Evolutionary conservation across 306 rosid genomes (phyloP), one percentile per base, ranked within the genome.

Genomic region (Inga oerstediana): DNA sequence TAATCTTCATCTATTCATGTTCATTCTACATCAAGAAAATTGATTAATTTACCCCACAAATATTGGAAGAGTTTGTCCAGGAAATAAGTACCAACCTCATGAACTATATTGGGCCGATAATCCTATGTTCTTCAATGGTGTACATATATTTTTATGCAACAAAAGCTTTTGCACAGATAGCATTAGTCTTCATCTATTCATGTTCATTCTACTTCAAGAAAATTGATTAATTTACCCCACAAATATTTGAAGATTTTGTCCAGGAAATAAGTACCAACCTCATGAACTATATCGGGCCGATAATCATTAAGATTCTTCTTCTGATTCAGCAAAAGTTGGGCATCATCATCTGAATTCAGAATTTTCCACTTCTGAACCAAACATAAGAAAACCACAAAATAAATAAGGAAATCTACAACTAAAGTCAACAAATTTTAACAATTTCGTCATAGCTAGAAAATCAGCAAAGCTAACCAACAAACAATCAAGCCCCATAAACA

Each of bases 291-390:
- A 46, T 79, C 86, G 14, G 84, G 86, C 37, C 86, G 62, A 79
- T 69, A 82, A 76, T 87, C 81, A 75, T 85, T 75, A 48, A 76
- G 80, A 75, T 84, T 75, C 74, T 76, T 84, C 20, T 82, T 75
- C 62, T 82, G 78, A 52, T 82, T 82, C 72, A 82, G 45, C 8
- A 88, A 56, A 75, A 65, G 58, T 2, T 76, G 5, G 8, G 82
- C 76, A 51, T 88, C 83, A 10, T 85, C 78, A 3, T 66, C 27
- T n/a, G 79, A 88, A 48, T 73, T 73, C 16, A 82, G 75, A 83
- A 85, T 83, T 83, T 82, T 83, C 75, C 75, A 78, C 22, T 72
- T 65, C 86, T 72, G 14, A 77, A 82, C 22, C 52, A 64, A 12
- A 64, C 37, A 74, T 8, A 64, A 14, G n/a, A 81, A 49, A 37